Evolutionary conservation across 2,329 filamentous ascomycete species (phyloP).

Genomic region (Colletotrichum cuscutae): DNA sequence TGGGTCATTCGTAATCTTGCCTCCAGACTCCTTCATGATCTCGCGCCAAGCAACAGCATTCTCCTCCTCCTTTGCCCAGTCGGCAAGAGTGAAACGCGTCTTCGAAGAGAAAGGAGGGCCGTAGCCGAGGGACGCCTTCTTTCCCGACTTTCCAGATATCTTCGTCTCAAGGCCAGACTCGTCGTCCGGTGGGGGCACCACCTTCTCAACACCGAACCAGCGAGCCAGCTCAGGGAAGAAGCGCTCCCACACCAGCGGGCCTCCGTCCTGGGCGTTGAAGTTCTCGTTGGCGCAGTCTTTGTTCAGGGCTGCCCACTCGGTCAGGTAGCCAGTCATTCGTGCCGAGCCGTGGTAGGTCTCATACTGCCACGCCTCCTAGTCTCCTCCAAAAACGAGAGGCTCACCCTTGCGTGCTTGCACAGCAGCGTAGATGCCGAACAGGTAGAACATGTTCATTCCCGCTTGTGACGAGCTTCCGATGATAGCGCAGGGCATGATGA

Average conservation of each 20-base stretch:
- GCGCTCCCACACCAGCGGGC: slow-evolving; percentile 3
- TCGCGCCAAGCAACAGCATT: not conserved
- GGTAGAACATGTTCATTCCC: slow-evolving; percentile 7
- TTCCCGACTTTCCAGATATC: not conserved
- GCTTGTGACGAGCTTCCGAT: not conserved
- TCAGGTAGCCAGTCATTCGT: slow-evolving; percentile 9
- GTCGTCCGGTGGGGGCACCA: slow-evolving; percentile 1
- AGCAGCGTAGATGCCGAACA: slow-evolving; percentile 2
- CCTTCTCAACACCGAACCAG: slow-evolving; percentile 11
- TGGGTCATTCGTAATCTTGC: not conserved
- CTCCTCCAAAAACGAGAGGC: slow-evolving; percentile 8
- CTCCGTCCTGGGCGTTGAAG: slow-evolving; percentile 16
- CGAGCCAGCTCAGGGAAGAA: not conserved
- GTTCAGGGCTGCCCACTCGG: slow-evolving; percentile 6
- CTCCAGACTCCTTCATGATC: not conserved
- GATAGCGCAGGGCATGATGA: slow-evolving; percentile 4
- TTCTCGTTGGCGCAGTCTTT: not conserved
- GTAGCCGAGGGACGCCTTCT: slow-evolving; percentile 2
- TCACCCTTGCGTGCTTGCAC: slow-evolving; percentile 5
- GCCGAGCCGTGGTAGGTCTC: slow-evolving; percentile 6
- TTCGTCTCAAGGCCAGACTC: not conserved
- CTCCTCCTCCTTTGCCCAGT: not conserved
- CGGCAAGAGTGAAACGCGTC: not conserved
- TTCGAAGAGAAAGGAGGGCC: slow-evolving; percentile 2
- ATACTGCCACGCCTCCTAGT: slow-evolving; percentile 19